Conservation (phyloP, 2,329 filamentous ascomycete genomes). For the Xylaria sp. region DNA sequence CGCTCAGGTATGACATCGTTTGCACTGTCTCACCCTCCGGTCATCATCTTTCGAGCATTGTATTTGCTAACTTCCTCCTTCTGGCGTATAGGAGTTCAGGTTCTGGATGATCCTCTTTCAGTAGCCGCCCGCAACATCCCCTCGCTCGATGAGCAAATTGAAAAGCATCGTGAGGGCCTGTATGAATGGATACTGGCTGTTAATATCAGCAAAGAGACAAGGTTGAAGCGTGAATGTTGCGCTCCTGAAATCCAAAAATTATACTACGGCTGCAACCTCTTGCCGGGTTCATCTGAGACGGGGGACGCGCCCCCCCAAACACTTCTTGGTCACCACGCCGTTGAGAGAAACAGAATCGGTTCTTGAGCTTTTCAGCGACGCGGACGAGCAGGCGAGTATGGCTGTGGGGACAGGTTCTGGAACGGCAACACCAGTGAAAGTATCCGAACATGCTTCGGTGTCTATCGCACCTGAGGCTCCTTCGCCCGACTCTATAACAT, state of each 20-base stretch:
- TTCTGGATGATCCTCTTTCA: constrained; percentile 28
- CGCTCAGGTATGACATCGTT: constrained; percentile 25
- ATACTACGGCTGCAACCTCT: constrained; percentile 50
- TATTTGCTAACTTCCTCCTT: constrained; percentile 11
- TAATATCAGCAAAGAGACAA: constrained; percentile 12
- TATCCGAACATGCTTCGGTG: constrained; percentile 1
- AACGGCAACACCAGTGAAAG: constrained; percentile 19
- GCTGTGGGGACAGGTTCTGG: constrained; percentile 16
- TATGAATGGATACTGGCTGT: constrained; percentile 32
- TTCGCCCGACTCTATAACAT: constrained; percentile 24
- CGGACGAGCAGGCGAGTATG: constrained; percentile 19
- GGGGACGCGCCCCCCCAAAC: constrained; percentile 33
- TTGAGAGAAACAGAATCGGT: constrained; percentile 25
- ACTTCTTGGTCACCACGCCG: constrained; percentile 38
- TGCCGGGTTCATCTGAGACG: constrained; percentile 35
- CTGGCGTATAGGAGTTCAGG: constrained; percentile 22
- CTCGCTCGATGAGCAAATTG: constrained; percentile 28
- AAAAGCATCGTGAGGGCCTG: constrained; percentile 29
- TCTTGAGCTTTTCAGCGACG: constrained; percentile 14
- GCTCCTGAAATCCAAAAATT: constrained; percentile 24
- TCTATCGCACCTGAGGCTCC: constrained; percentile 11
- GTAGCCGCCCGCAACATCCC: constrained; percentile 27
- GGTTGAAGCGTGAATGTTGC: constrained; percentile 12
- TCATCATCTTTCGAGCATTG: background rate
- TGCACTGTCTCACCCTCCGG: background rate